These are phyloP conservation scores for Polygonum aviculare DNA, from an alignment of 148 eudicot species.

Conservation along the genomic window DNA sequence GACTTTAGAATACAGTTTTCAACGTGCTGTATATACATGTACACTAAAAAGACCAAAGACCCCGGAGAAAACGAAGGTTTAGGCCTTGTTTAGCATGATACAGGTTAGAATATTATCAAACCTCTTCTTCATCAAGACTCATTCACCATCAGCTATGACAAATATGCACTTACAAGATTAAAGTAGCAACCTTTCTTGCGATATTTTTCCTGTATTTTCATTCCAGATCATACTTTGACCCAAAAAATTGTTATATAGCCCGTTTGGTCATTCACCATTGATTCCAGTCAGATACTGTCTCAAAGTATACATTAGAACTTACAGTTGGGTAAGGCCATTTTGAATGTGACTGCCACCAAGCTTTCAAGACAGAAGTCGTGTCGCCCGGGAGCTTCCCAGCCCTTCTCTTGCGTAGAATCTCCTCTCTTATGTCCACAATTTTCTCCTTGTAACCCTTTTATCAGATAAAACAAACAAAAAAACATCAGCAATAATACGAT, in stretches of 20 bases:
- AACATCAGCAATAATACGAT: background rate
- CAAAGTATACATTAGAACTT: slow-evolving; percentile 17
- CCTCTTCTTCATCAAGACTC: no score
- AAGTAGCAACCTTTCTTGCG: background rate
- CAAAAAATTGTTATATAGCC: no score
- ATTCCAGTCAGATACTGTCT: no score
- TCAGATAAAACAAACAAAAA: background rate
- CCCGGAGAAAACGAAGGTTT: background rate
- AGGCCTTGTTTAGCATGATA: background rate
- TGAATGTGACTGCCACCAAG: slow-evolving; percentile 97
- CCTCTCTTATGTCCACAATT: slow-evolving; percentile 87
- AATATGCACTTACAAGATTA: background rate
- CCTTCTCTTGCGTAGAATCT: slow-evolving; percentile 86
- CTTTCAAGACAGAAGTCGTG: slow-evolving; percentile 82
- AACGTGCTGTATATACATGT: background rate
- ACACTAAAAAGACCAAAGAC: background rate
- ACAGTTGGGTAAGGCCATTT: slow-evolving; percentile 98
- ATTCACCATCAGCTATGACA: background rate
- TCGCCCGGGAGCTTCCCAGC: slow-evolving; percentile 97
- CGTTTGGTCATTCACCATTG: no score
- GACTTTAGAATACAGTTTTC: no score
- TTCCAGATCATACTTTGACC: background rate
- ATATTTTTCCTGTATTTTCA: background rate
- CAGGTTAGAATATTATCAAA: no score
- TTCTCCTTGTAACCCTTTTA: slow-evolving; percentile 93